Evolutionary conservation across 139 green algal genomes (phyloP).

Genomic region (Penium margaritaceum): DNA sequence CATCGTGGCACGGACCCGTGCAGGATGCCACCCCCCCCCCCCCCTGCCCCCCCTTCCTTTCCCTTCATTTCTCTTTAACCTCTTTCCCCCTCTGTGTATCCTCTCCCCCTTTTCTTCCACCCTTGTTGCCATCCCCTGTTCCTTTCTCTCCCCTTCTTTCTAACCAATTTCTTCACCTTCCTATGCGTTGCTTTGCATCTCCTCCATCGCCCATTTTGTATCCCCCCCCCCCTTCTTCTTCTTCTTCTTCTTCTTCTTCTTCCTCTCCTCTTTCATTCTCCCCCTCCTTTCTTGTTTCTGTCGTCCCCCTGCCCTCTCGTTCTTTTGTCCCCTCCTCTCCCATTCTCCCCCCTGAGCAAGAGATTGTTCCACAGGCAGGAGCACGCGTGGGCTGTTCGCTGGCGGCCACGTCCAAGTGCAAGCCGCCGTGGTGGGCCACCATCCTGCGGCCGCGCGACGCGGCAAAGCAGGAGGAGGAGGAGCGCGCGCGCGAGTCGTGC

Average conservation of each 20-base stretch:
- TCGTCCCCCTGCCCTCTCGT: not conserved
- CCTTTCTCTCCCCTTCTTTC: no score
- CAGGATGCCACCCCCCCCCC: no score
- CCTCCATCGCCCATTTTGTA: no score
- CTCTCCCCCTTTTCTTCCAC: no score
- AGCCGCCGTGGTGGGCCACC: not conserved
- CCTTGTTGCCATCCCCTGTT: no score
- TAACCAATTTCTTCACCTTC: no score
- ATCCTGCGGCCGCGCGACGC: not conserved
- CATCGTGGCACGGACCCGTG: no score
- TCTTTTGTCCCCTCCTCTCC: not conserved
- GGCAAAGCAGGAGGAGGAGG: not conserved
- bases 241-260: not conserved
- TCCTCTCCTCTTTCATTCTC: not conserved
- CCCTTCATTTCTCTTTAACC: no score
- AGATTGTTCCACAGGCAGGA: not conserved
- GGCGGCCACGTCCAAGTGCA: not conserved
- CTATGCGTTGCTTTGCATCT: no score
- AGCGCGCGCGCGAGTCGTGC: not conserved
- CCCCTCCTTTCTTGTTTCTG: not conserved
- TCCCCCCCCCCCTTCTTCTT: not conserved
- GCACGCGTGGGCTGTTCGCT: not conserved
- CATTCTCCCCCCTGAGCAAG: not conserved
- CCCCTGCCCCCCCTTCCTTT: no score
- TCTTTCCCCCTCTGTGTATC: no score